Evolutionary conservation across 78 protist genomes (phyloP).

Genomic region (Cavenderia fasciculata): DNA sequence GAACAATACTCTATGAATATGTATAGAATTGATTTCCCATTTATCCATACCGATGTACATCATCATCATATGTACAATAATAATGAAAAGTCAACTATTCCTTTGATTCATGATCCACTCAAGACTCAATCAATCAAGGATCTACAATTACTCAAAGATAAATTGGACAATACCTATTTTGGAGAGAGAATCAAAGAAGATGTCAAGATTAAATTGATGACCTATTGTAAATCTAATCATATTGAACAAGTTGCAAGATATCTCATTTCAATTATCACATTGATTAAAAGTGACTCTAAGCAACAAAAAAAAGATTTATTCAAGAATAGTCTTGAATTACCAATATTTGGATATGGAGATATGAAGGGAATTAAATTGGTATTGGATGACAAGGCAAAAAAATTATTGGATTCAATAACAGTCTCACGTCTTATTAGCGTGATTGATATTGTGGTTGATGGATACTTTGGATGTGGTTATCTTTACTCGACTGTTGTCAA

Average conservation of each 20-base stretch:
- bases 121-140: background rate
- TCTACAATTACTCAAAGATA: background rate
- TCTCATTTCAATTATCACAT: background rate
- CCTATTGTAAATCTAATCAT: too few relatives aligned
- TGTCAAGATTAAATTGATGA: too few relatives aligned
- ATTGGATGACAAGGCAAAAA: too few relatives aligned
- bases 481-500: background rate
- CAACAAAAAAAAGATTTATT: background rate
- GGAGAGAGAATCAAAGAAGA: too few relatives aligned
- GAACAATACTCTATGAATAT: background rate
- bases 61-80: background rate
- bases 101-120: background rate
- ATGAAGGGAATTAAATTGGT: background rate
- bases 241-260: background rate
- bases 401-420: too few relatives aligned
- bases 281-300: background rate
- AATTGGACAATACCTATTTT: background rate
- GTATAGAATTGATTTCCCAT: background rate
- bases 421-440: background rate
- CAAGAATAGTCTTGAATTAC: background rate
- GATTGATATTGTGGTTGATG: background rate
- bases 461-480: background rate
- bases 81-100: background rate
- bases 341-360: background rate
- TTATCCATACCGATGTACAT: too few relatives aligned